These are phyloP conservation scores for Wolfiporia cocos DNA, from an alignment of 1,284 basidiomycete genomes.

Conservation along the genomic window DNA sequence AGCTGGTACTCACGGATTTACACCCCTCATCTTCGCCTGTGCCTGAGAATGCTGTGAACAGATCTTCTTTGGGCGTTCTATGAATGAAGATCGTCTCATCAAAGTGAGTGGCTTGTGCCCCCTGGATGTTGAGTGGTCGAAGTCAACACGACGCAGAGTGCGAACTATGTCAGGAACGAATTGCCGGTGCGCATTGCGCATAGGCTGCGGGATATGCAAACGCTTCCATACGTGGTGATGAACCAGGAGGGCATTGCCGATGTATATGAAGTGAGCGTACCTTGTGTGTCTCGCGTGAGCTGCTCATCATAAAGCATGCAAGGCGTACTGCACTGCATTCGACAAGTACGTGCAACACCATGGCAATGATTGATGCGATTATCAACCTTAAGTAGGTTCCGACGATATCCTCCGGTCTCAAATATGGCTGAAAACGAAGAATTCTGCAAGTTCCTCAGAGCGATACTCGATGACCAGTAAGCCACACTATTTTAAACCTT, in stretches of 20 bases:
- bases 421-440: slow-evolving; percentile 71
- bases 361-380: too few species aligned
- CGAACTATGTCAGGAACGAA: slow-evolving; percentile 87
- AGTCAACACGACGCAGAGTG: too few species aligned
- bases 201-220: slow-evolving; percentile 81
- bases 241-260: slow-evolving; percentile 80
- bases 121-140: background rate
- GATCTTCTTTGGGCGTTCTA: slow-evolving; percentile 72
- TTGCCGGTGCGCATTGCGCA: slow-evolving; percentile 86
- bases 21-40: slow-evolving; percentile 3
- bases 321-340: slow-evolving; percentile 81
- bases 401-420: slow-evolving; percentile 70
- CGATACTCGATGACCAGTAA: slow-evolving; percentile 74
- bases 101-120: slow-evolving; percentile 38
- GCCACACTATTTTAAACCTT: slow-evolving; percentile 15
- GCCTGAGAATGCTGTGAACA: slow-evolving; percentile 11
- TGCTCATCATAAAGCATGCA: slow-evolving; percentile 1
- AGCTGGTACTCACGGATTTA: slow-evolving; percentile 51
- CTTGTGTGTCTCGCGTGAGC: background rate
- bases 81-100: slow-evolving; percentile 70
- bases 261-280: slow-evolving; percentile 73
- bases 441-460: slow-evolving; percentile 71
- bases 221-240: slow-evolving; percentile 84
- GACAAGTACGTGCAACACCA: slow-evolving; percentile 50
- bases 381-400: too few species aligned